Conservation (phyloP, 208 protist genomes). For the Histomonas meleagridis region DNA sequence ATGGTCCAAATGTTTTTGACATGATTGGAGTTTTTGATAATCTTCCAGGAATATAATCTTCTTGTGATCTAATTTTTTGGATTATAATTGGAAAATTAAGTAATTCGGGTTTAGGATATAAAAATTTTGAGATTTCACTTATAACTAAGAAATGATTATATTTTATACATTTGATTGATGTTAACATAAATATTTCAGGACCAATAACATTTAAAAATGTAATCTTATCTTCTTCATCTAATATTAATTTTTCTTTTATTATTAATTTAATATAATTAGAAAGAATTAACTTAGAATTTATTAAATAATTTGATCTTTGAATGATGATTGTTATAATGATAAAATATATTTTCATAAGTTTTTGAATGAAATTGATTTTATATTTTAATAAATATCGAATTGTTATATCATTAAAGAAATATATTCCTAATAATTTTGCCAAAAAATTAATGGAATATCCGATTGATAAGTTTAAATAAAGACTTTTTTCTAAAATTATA, state of each 20-base stretch:
- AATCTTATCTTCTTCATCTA: constrained; percentile 5
- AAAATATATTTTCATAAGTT: not conserved
- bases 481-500: not conserved
- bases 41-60: not conserved
- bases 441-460: not conserved
- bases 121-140: not conserved
- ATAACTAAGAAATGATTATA: not conserved
- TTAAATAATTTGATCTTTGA: not conserved
- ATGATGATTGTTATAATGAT: not conserved
- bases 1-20: not conserved
- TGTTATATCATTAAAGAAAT: not conserved
- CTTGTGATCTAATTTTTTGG: not conserved
- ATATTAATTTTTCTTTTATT: not conserved
- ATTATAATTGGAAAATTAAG: not conserved
- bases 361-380: not conserved
- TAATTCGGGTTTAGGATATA: not conserved
- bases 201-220: not conserved
- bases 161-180: not conserved
- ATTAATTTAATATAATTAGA: not conserved
- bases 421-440: not conserved
- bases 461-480: not conserved
- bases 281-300: not conserved
- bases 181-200: not conserved
- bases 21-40: not conserved
- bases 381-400: not conserved